Base-by-base conservation (phyloP, 352 stramenopile species). In the Globisporangium apiculatum region DNA sequence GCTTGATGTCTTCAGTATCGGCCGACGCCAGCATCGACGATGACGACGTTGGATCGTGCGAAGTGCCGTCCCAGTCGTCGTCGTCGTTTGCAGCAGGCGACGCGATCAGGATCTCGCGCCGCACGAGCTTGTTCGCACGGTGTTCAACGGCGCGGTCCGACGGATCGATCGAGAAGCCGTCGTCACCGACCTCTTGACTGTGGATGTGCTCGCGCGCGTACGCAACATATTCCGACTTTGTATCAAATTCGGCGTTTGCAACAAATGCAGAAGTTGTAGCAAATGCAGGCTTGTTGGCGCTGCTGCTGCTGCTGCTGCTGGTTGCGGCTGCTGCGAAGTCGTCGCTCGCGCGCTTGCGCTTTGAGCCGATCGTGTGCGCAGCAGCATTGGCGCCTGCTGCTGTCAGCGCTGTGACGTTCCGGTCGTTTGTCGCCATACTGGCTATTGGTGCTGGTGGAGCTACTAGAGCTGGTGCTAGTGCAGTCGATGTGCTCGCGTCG, bases 151-250 rank as follows among this genome's bases (percentile, higher is more conserved):
- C 82, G 5, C 84, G 79, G 53, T 94, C 84, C 0, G 84, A 91
- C 17, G 84, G 84, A 57, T 94, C 84, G 50, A 94, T 94, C 15
- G 82, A 91, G 53, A 91, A 90, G 4, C 79, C 82, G 66, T 94
- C 84, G 40, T 94, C 84, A 2, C 81, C 84, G 17, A 73, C 61
- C 68, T 92, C 82, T 58, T 92, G 82, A 60, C 69, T 90, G 60
- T 92, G 79, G 17, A 92, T 71, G 48, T 92, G 82, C 61, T 91
- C 82, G 38, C 82, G 67, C 11, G 82, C 75, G 62, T 91, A 91
- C 12, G 77, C 82, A 51, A 90, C 78, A 53, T 85, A 89, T 51
- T 78, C 67, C 54, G 62, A 38, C 40, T 63, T 56, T 52, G 66
- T 66, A 12, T 3, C 24, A 31, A 31, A 31, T 31, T 31, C 24